Evolutionary conservation across 2,329 filamentous ascomycete species (phyloP), one percentile per base, ranked within the genome.

Genomic region (Davidsoniella eucalypti): DNA sequence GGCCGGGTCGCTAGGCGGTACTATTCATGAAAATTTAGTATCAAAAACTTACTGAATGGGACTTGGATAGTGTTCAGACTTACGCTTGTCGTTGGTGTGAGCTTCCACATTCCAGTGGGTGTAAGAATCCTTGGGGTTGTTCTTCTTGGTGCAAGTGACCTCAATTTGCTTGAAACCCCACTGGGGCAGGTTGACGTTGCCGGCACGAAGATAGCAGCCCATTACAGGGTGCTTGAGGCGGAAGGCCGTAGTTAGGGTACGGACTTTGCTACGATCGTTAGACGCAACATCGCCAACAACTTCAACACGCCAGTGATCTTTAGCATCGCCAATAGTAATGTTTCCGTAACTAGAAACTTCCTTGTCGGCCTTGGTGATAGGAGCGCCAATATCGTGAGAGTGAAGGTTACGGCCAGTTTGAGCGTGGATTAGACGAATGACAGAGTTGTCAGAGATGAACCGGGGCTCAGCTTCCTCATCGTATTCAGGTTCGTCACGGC

Each of bases 121-220:
- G 66, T 94, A 96, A 39, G 87, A 78, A 64, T 98, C 92, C 49
- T 81, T 78, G 5, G 88, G 87, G 60, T 90, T 92, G 70, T 95
- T 94, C 58, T 83, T 78, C 71, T 94, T 95, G 57, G 82, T 80
- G 67, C 92, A 98, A 23, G 87, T 94, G 36, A 92, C 88, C 69
- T 98, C 92, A 57, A 98, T 96, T 68, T 98, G 92, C 71, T 96
- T 95, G 75, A 98, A 98, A 63, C 92, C 92, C 92, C 92, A 98
- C 64, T 96, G 92, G 47, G 92, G 92, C 56, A 98, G 73, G 67
- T 96, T 98, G 59, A 87, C 84, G 60, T 94, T 98, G 58, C 88
- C 90, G 53, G 92, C 93, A 56, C 88, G 83, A 47, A 98, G 78
- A 63, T 98, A 98, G 67, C 92, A 98, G 57, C 84, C 85, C 50